Conservation (phyloP, 768 basidiomycete genomes). For the Lactifluus pinguis region DNA sequence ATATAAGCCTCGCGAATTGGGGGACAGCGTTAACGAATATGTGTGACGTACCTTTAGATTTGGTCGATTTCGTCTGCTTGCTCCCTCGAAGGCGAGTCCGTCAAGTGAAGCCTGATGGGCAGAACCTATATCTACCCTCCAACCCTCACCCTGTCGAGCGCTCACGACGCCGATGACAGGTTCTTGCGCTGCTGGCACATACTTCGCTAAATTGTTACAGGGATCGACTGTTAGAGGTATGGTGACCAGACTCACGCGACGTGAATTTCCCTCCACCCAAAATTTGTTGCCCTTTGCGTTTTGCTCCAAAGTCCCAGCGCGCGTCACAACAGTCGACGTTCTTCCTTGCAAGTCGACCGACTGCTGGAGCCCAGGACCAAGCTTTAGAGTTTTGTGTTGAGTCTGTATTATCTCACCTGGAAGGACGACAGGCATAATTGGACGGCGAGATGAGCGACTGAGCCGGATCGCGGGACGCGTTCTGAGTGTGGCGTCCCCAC, state of each 20-base stretch:
- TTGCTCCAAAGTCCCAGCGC: slow-evolving; percentile 61
- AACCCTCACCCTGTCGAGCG: slow-evolving; percentile 80
- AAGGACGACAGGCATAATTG: slow-evolving; percentile 51
- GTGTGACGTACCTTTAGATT: slow-evolving; percentile 65
- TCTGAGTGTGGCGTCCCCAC: not conserved
- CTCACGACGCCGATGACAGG: slow-evolving; percentile 78
- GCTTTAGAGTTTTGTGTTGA: slow-evolving; percentile 70
- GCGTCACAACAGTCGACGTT: slow-evolving; percentile 45
- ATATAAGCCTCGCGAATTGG: not conserved
- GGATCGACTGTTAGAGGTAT: not conserved
- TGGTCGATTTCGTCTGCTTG: slow-evolving; percentile 89
- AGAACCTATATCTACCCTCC: slow-evolving; percentile 87
- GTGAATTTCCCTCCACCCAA: slow-evolving; percentile 84
- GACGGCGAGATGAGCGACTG: slow-evolving; percentile 14
- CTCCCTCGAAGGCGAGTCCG: slow-evolving; percentile 90
- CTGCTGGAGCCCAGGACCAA: slow-evolving; percentile 77
- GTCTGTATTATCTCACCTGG: slow-evolving; percentile 76
- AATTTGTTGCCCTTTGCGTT: slow-evolving; percentile 66
- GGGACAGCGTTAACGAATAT: not conserved
- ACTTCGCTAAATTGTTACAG: slow-evolving; percentile 39
- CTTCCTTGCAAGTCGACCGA: slow-evolving; percentile 27
- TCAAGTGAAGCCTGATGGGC: slow-evolving; percentile 82
- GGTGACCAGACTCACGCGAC: slow-evolving; percentile 54
- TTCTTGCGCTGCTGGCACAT: slow-evolving; percentile 84
- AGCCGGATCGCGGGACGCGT: not conserved